Evolutionary conservation across 768 basidiomycete species (phyloP).

Genomic region (Boletus insuetus): DNA sequence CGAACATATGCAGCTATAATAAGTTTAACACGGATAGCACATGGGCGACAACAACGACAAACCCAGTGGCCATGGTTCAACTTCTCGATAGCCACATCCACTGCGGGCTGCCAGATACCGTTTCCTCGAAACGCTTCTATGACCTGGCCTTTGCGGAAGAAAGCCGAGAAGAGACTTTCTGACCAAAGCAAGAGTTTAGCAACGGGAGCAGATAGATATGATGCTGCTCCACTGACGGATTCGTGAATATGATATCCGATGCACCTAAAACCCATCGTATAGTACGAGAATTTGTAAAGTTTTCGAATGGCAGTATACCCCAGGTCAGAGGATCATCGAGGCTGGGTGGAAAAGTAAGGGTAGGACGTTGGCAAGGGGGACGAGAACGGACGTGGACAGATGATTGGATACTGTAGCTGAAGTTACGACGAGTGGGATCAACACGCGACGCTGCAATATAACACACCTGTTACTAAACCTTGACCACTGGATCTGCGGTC

Average conservation of each 20-base stretch:
- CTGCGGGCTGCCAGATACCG: constrained; percentile 83
- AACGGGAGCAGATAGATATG: not conserved
- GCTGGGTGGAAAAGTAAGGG: constrained; percentile 36
- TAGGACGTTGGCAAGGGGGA: not conserved
- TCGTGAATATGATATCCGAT: constrained; percentile 93
- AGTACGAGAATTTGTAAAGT: constrained; percentile 54
- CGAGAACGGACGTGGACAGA: constrained; percentile 72
- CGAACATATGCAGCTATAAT: constrained; percentile 82
- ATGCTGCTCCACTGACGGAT: constrained; percentile 55
- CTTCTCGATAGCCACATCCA: constrained; percentile 79
- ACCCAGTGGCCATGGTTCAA: constrained; percentile 88
- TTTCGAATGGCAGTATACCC: constrained; percentile 73
- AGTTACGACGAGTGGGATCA: constrained; percentile 6
- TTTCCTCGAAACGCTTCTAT: constrained; percentile 90
- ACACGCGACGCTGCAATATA: constrained; percentile 20
- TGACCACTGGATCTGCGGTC: constrained; percentile 46
- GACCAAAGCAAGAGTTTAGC: constrained; percentile 21
- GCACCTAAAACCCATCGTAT: constrained; percentile 93
- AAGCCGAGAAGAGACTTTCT: constrained; percentile 74
- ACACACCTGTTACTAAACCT: constrained; percentile 73
- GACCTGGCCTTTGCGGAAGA: constrained; percentile 88
- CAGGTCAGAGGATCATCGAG: constrained; percentile 85
- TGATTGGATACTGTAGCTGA: constrained; percentile 77
- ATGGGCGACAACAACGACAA: constrained; percentile 24
- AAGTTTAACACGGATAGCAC: constrained; percentile 1